Base-by-base conservation (phyloP, 1,284 basidiomycete genomes). In the Cutaneotrichosporon mucoides region DNA sequence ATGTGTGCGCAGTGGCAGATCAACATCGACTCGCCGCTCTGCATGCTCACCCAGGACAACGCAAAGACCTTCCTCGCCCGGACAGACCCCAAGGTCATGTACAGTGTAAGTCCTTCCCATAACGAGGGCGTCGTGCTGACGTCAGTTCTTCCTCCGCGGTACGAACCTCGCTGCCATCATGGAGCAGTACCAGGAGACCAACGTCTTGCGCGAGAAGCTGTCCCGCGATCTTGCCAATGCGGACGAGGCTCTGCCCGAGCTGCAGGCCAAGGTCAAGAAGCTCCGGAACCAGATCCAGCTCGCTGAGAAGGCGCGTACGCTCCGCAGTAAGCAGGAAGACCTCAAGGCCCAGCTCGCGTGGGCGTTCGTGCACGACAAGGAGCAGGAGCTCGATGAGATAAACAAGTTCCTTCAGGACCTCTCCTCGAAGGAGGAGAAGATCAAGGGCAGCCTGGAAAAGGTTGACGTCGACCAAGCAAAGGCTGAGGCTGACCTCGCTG, bases 1-100 rank as follows among this genome's bases (percentile, higher is more conserved):
- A 95, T 98, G 53, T 87, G 88, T 68, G 90, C 96, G 71, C 89
- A 93, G 68, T 94, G 95, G 86, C 91, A 92, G 71, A 92, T 99
- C 61, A 72, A 80, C 65, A 90, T 98, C 61, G 96, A 99, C 73
- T 97, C 97, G 70, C 94, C 94, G 0, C 86, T 98, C 83, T 96
- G 93, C 64, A 87, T 99, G 43, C 82, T 95, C 38, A 95, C 91
- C 1, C 93, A 96, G 82, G 91, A 90, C 83, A 73, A 84, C 51
- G 84, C 86, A 2, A 84, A 92, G 42, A 88, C 91, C 67, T 99
- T 99, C 79, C 80, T 99, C 66, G 88, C 89, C 59, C 86, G 87
- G 3, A 89, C 92, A 2, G 84, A 87, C 52, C 84, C 90, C 2
- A 76, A 82, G n/a, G 90, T 94, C 76, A 93, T 97, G 75, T 99